A percentile compares a stretch with the other conserved stretches of the same genome.
phyloP scores from a whole-genome alignment of 441 rosid genomes.

The Bruguiera hainesii region DNA sequence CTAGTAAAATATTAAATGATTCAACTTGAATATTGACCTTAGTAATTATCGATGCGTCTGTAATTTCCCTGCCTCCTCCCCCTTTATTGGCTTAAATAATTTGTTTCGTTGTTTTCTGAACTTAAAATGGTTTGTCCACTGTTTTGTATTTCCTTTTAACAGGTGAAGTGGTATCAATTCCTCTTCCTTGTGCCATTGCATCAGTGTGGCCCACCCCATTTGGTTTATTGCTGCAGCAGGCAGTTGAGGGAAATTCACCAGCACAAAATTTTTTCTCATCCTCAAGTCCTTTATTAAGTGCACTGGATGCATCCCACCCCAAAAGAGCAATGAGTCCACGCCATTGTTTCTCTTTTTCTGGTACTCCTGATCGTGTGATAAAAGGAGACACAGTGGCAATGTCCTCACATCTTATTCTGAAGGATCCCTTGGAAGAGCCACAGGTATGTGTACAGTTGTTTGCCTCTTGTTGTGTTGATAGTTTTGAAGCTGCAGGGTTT shows the following conservation, averaged over 20 bases:
- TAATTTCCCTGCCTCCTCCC: too few species aligned
- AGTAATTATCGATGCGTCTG: not conserved
- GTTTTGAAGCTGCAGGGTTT: not conserved
- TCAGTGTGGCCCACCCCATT: constrained; percentile 95
- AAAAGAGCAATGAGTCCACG: constrained; percentile 65
- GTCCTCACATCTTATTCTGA: constrained; percentile 81
- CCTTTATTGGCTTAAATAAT: not conserved
- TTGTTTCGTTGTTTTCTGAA: constrained; percentile 6
- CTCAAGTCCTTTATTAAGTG: constrained; percentile 55
- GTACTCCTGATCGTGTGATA: constrained; percentile 39
- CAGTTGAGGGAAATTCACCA: constrained; percentile 48
- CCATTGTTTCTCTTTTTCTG: constrained; percentile 34
- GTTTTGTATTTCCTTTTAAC: constrained; percentile 7
- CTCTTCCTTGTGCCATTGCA: constrained; percentile 58
- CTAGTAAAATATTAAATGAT: not conserved
- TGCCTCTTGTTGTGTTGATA: not conserved
- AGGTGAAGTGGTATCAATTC: constrained; percentile 85
- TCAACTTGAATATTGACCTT: not conserved
- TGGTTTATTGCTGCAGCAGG: constrained; percentile 88
- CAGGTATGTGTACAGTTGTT: constrained; percentile 40
- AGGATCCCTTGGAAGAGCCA: constrained; percentile 82
- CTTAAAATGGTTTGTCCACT: not conserved
- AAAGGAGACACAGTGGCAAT: constrained; percentile 45
- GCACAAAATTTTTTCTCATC: constrained; percentile 39
- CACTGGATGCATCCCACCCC: constrained; percentile 47